Evolutionary conservation across 495 filamentous ascomycete genomes (phyloP).

Genomic region (Aspergillus nanangensis): DNA sequence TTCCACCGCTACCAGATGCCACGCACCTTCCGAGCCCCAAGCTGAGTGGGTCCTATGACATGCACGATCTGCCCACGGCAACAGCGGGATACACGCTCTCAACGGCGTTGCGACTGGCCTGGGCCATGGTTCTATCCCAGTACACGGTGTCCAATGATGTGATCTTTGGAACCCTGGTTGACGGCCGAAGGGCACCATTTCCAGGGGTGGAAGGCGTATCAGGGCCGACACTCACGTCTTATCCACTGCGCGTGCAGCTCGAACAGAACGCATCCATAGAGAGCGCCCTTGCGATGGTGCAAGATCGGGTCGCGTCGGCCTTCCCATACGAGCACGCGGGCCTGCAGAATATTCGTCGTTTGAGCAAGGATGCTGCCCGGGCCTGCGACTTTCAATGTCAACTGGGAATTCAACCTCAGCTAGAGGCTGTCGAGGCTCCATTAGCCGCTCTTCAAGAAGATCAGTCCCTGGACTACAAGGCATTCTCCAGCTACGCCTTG

Average conservation of each 20-base stretch:
- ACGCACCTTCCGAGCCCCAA: neutral
- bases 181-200: neutral
- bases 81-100: neutral
- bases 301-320: neutral
- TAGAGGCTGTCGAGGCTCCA: neutral
- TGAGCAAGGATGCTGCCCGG: neutral
- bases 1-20: neutral
- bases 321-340: neutral
- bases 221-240: neutral
- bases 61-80: neutral
- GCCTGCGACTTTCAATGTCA: neutral
- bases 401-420: neutral
- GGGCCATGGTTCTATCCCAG: neutral
- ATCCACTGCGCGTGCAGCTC: neutral
- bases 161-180: neutral
- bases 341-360: neutral
- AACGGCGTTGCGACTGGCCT: neutral
- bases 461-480: neutral
- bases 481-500: neutral
- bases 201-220: neutral
- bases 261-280: neutral
- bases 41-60: too few species aligned
- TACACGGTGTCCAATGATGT: neutral
- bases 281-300: neutral
- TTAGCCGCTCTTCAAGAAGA: neutral